Conservation (phyloP, 306 rosid genomes). For the Cucumis melo region DNA sequence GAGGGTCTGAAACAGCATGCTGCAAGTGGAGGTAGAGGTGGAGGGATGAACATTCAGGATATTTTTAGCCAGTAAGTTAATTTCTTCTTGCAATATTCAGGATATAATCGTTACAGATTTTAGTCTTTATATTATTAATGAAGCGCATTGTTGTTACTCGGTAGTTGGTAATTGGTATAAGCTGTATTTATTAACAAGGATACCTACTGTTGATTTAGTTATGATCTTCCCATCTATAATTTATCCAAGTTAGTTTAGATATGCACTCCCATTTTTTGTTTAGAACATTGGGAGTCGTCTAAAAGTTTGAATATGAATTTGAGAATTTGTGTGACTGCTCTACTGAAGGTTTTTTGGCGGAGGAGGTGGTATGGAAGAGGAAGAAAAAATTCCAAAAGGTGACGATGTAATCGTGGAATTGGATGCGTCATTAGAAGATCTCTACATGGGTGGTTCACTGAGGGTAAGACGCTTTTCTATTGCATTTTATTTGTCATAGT, state of each 20-base stretch:
- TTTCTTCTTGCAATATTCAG: background rate
- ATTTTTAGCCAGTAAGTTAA: conserved; percentile 62
- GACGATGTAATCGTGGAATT: conserved; percentile 74
- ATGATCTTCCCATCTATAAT: background rate
- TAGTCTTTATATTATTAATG: background rate
- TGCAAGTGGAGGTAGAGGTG: conserved; percentile 75
- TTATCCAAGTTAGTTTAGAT: background rate
- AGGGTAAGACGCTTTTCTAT: conserved; percentile 33
- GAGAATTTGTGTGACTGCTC: background rate
- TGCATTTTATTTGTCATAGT: background rate
- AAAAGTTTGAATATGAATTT: background rate
- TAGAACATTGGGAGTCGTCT: background rate
- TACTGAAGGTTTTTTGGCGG: conserved; percentile 72
- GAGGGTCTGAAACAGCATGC: conserved; percentile 98
- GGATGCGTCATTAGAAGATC: conserved; percentile 82
- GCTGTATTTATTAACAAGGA: background rate
- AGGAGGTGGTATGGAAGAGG: conserved; percentile 61
- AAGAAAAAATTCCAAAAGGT: conserved; percentile 72
- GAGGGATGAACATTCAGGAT: conserved; percentile 79
- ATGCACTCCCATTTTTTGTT: background rate
- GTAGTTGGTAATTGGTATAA: background rate
- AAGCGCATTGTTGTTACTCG: background rate
- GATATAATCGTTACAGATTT: background rate
- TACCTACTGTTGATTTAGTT: background rate
- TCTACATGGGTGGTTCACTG: conserved; percentile 92